Evolutionary conservation across 2,329 filamentous ascomycete genomes (phyloP), one percentile per base, ranked within the genome.

Genomic region (Phialophora chinensis): DNA sequence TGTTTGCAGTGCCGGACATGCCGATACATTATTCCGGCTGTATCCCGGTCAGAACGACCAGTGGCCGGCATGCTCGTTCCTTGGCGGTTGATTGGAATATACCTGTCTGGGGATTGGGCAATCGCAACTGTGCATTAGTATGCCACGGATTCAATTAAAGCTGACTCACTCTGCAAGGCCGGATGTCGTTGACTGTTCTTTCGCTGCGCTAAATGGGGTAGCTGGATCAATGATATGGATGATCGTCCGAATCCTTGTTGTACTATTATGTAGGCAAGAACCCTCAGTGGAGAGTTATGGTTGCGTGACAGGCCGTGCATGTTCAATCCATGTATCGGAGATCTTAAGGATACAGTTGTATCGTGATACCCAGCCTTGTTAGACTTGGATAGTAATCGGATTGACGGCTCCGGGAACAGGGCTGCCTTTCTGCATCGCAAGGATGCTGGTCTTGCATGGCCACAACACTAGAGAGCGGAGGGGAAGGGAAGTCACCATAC

Each of bases 31-130:
- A 25, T 50, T 50, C 17, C 57, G 57, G 57, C 57, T 14, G 47
- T 50, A 33, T 33, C 42, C 57, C 57, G 57, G 57, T 60, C 57
- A 50, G 57, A 60, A 47, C n/a, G n/a, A 20, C 23, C 23, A 25
- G 23, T 25, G 23, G 33, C 20, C 35, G 17, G 35, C 14, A 5
- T 31, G 14, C 10, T 29, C 29, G 14, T 7, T 35, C 14, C 53
- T 56, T 56, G 53, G 56, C 56, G 12, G 4, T 14, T 44, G 23
- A 12, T 29, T 17, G 6, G 23, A 17, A 50, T 20, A 60, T 60
- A 25, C 42, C 27, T 31, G n/a, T 31, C 20, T 47, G 25, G 27
- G 47, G 14, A 33, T 27, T 49, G 25, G 42, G 42, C 25, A 35
- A 12, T 3, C 31, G 57, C 42, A 50, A 35, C 17, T n/a, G 44